A percentile compares a stretch with the other conserved stretches of the same genome.
Evolutionary conservation across 225 moss, liverwort and hornwort genomes (phyloP).

Genomic region (Ulota crispa): DNA sequence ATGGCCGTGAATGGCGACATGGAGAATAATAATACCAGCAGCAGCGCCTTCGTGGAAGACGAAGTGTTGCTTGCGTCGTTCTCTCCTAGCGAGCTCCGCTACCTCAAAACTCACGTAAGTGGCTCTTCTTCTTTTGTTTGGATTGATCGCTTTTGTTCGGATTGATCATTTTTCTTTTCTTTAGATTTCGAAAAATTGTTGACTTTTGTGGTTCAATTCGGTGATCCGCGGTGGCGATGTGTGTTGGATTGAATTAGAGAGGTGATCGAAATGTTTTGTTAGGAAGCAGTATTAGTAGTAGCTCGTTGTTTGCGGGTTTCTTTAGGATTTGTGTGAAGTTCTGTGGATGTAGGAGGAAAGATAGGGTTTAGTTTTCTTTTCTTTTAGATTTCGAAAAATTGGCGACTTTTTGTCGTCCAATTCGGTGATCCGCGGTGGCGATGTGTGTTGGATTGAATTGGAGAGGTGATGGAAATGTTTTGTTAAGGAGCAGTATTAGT

Average conservation of each 20-base stretch:
- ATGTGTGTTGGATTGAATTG: not conserved
- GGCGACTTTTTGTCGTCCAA: not conserved
- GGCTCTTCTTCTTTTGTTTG: no score
- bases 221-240: no score
- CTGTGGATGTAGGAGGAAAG: not conserved
- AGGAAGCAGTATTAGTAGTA: not conserved
- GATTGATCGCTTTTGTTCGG: no score
- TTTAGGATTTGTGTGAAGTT: not conserved
- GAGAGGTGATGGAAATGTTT: not conserved
- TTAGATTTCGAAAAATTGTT: not conserved
- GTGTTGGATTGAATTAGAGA: not conserved
- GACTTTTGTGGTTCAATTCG: not conserved
- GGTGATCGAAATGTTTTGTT: not conserved
- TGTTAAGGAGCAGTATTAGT: not conserved
- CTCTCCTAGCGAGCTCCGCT: conserved; percentile 40
- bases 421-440: no score
- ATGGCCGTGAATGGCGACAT: conserved; percentile 22
- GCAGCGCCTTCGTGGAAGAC: conserved; percentile 29
- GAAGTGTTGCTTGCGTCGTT: conserved; percentile 31
- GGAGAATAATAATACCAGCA: not conserved
- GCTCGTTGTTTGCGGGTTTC: not conserved
- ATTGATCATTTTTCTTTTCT: not conserved
- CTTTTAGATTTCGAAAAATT: not conserved
- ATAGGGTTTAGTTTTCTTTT: not conserved
- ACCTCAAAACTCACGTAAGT: conserved; percentile 44